Percentiles rank a stretch among this genome's conserved stretches.
These are phyloP conservation scores for Boletus sp. DNA, from an alignment of 768 basidiomycete genomes.

Conservation along the genomic window DNA sequence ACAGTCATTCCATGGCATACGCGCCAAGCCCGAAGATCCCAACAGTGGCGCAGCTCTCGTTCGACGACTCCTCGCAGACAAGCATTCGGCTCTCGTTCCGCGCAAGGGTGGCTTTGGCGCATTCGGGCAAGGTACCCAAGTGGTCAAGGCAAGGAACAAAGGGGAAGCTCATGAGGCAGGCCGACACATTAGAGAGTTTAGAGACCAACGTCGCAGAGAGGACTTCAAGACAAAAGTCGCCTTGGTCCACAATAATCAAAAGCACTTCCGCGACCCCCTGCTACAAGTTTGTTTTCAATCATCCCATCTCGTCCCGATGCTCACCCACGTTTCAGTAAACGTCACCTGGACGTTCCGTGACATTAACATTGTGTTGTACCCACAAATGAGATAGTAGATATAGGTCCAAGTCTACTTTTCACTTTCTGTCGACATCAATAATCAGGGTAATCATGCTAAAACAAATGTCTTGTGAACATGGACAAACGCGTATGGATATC, in stretches of 20 bases:
- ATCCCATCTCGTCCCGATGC: neutral
- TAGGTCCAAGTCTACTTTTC: slow-evolving; percentile 15
- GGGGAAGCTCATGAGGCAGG: slow-evolving; percentile 94
- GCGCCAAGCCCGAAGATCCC: slow-evolving; percentile 50
- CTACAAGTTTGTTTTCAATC: slow-evolving; percentile 41
- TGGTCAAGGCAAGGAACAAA: slow-evolving; percentile 87
- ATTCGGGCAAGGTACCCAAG: slow-evolving; percentile 74
- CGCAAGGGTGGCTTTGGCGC: slow-evolving; percentile 84
- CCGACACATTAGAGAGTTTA: slow-evolving; percentile 77
- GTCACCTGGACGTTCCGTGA: slow-evolving; percentile 1
- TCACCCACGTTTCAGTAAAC: slow-evolving; percentile 21
- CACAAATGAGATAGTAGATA: neutral
- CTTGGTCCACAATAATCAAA: slow-evolving; percentile 80
- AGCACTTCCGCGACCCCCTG: slow-evolving; percentile 78
- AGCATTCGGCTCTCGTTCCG: slow-evolving; percentile 82
- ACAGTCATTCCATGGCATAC: slow-evolving; percentile 63
- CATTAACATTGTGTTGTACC: slow-evolving; percentile 7
- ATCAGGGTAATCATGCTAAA: slow-evolving; percentile 6
- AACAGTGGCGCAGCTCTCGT: slow-evolving; percentile 76
- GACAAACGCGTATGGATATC: slow-evolving; percentile 26
- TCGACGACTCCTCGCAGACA: slow-evolving; percentile 73
- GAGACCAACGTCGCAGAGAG: slow-evolving; percentile 75
- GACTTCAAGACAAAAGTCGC: slow-evolving; percentile 82
- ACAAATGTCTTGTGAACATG: slow-evolving; percentile 8
- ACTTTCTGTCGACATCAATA: slow-evolving; percentile 12